Percentiles rank a stretch among this genome's conserved stretches.
phyloP scores from a whole-genome alignment of 768 basidiomycete genomes.

The Pisolithus marmoratus region DNA sequence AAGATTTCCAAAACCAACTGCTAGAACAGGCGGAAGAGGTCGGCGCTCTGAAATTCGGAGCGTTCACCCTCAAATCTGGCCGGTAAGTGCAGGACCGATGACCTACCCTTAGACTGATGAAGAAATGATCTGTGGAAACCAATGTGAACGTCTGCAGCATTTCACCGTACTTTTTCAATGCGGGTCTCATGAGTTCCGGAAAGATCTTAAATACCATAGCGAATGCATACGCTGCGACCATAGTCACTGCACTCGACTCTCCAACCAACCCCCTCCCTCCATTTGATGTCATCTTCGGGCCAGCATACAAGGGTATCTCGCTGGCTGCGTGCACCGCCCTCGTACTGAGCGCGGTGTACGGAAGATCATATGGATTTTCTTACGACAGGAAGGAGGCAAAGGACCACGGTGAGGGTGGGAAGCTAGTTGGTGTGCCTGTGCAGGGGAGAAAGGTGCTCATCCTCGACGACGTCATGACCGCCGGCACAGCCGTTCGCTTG shows the following conservation, averaged over 20 bases:
- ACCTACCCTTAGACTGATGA: too few species aligned
- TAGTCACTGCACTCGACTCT: constrained; percentile 42
- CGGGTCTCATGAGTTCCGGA: constrained; percentile 80
- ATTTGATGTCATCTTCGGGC: constrained; percentile 90
- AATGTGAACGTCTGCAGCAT: constrained; percentile 35
- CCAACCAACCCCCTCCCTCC: constrained; percentile 23
- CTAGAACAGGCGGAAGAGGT: constrained; percentile 64
- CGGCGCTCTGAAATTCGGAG: constrained; percentile 82
- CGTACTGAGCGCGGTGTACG: constrained; percentile 61
- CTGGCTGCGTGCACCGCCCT: constrained; percentile 83
- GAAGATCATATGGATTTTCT: constrained; percentile 69
- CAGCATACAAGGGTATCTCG: constrained; percentile 96
- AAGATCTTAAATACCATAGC: constrained; percentile 73
- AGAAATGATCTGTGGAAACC: too few species aligned
- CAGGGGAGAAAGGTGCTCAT: constrained; percentile 78
- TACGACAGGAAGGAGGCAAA: constrained; percentile 96
- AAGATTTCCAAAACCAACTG: constrained; percentile 55
- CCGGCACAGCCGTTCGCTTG: constrained; percentile 80
- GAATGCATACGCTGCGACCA: constrained; percentile 77
- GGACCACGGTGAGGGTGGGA: constrained; percentile 93
- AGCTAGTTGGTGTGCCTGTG: constrained; percentile 82
- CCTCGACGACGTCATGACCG: constrained; percentile 95
- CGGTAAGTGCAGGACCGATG: constrained; percentile 47
- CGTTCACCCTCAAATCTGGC: constrained; percentile 92
- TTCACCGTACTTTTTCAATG: constrained; percentile 98